Evolutionary conservation across 768 basidiomycete genomes (phyloP), one percentile per base, ranked within the genome.

Genomic region (Phlebiopsis flavidoalba): DNA sequence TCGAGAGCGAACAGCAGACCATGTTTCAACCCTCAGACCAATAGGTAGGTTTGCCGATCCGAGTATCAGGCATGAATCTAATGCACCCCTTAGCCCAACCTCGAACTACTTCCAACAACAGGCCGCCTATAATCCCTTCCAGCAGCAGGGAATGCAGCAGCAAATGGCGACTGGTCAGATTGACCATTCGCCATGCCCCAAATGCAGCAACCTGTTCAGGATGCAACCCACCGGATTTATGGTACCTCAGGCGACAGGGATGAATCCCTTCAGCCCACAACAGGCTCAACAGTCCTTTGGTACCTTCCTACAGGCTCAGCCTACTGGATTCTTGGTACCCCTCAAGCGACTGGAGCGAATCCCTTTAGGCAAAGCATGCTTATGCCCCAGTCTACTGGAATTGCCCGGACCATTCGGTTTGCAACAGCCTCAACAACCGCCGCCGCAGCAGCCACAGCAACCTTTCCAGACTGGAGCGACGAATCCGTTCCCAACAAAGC

Each of bases 1-100:
- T 99, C 65, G 95, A 97, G 70, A 81, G 83, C 57, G 86, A 89
- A 59, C 88, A 91, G 68, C 80, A 85, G 8, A 78, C 83, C n/a
- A 84, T 84, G 77, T 87, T 87, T 70, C 26, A 85, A 85, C 62
- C 82, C 87, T 7, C 80, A 83, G 62, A 79, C 81, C 6, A 79
- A 80, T 67, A 85, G 82, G 87, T 85, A 63, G 26, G 54, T 8
- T 74, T 52, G 57, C 12, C 19, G 5, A n/a, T 53, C 4, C 15
- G 2, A 52, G 8, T 24, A 48, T 48, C 37, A n/a, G 36, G n/a
- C 19, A 22, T 1, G 19, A 22, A 10, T 15, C n/a, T 11, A 15
- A 22, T 12, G 12, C 53, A 3, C 15, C n/a, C 22, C 47, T 6
- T 60, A 87, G 87, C 64, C 77, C 81, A 0, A 79, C 74, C 17